phyloP scores from a whole-genome alignment of 2,329 filamentous ascomycete genomes.

The Diplocarpon rosae region DNA sequence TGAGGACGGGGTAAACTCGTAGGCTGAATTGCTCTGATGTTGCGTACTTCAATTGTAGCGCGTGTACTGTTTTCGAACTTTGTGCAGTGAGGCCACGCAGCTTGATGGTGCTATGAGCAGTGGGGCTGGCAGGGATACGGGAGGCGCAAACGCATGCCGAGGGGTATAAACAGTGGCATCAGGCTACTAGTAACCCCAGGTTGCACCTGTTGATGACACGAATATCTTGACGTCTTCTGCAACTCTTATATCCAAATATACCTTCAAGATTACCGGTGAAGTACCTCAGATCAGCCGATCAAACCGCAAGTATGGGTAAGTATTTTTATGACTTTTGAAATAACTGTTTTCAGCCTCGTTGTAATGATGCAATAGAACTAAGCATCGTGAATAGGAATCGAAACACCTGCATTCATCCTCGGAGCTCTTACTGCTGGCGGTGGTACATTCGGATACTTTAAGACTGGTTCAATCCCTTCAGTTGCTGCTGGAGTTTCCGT shows the following conservation, averaged over 20 bases:
- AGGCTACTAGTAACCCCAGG: neutral
- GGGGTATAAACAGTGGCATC: conserved; percentile 1
- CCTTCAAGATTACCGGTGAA: neutral
- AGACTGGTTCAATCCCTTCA: conserved; percentile 78
- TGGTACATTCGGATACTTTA: conserved; percentile 75
- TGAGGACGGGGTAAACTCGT: neutral
- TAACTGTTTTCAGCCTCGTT: neutral
- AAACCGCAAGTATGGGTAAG: conserved; percentile 20
- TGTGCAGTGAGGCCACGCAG: conserved; percentile 20
- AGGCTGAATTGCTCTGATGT: conserved; percentile 5
- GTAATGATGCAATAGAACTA: neutral
- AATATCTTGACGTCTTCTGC: conserved; percentile 2
- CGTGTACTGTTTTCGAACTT: conserved; percentile 1
- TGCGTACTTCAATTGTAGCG: conserved; percentile 1
- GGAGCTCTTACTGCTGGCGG: conserved; percentile 75
- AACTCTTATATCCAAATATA: neutral
- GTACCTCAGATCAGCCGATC: neutral
- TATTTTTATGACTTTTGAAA: neutral
- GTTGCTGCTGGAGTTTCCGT: conserved; percentile 77
- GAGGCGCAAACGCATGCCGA: conserved; percentile 3
- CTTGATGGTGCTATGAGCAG: conserved; percentile 16
- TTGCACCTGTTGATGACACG: conserved; percentile 2
- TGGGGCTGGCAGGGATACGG: conserved; percentile 4
- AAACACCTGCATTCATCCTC: conserved; percentile 64
- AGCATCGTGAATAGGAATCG: conserved; percentile 27